These are phyloP conservation scores for Erythrophleum fordii DNA, from an alignment of 306 rosid genomes.

Conservation along the genomic window DNA sequence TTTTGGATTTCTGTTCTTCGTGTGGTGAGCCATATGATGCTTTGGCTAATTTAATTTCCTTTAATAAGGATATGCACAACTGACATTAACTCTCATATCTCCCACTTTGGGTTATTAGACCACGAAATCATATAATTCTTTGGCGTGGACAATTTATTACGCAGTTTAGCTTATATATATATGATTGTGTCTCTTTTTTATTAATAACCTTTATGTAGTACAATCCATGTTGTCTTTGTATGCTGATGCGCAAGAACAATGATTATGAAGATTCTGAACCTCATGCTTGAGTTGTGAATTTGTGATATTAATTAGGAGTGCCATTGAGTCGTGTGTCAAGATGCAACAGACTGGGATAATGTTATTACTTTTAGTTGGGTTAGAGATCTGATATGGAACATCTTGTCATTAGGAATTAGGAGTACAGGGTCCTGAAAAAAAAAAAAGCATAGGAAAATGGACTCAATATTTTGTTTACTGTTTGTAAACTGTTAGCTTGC, in stretches of 20 bases:
- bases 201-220: conserved; percentile 10
- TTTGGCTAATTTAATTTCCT: conserved; percentile 26
- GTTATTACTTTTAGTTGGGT: conserved; percentile 10
- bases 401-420: neutral
- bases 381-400: neutral
- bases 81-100: conserved; percentile 18
- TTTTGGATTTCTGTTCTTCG: conserved; percentile 87
- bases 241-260: neutral
- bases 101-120: conserved; percentile 25
- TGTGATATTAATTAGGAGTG: conserved; percentile 24
- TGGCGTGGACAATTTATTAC: neutral
- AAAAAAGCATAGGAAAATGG: conserved; percentile 23
- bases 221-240: conserved; percentile 10
- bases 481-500: neutral
- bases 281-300: conserved; percentile 17
- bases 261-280: conserved; percentile 5
- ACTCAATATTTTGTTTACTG: conserved; percentile 15
- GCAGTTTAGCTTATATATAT: neutral
- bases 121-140: conserved; percentile 2
- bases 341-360: neutral
- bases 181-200: neutral
- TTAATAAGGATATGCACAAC: conserved; percentile 16
- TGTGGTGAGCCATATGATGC: conserved; percentile 69
- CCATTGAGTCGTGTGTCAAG: conserved; percentile 9
- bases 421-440: neutral